A percentile compares a stretch with the other conserved stretches of the same genome.
Conservation (phyloP, 352 stramenopile species). For the Thraustochytrium striatum region DNA sequence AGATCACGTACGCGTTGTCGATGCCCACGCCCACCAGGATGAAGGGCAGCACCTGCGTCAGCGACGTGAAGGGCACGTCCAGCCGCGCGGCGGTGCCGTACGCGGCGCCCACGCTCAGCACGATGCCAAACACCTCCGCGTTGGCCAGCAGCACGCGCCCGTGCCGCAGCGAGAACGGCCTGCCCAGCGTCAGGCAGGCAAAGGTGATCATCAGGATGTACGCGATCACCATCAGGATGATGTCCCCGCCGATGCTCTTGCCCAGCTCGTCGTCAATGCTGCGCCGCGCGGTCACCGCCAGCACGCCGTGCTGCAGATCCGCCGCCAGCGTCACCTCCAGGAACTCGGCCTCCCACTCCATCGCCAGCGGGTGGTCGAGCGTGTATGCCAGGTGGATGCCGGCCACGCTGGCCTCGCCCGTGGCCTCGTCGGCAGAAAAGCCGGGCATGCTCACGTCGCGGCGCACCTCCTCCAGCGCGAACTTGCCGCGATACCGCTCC, state of each 20-base stretch:
- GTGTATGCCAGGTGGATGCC: too few relatives aligned
- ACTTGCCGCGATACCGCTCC: too few relatives aligned
- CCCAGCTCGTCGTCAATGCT: constrained; percentile 49
- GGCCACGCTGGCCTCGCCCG: too few relatives aligned
- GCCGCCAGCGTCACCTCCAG: too few relatives aligned
- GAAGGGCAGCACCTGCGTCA: constrained; percentile 53
- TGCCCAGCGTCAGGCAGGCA: constrained; percentile 20
- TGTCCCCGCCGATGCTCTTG: background rate
- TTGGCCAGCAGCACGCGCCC: background rate
- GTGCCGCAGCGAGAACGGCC: background rate
- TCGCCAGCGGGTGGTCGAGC: too few relatives aligned
- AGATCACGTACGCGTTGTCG: constrained; percentile 52
- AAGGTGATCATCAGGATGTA: constrained; percentile 45
- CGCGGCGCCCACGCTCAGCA: background rate
- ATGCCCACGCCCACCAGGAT: constrained; percentile 56
- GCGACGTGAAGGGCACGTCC: constrained; percentile 53
- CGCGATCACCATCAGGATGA: constrained; percentile 39
- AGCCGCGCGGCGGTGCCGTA: constrained; percentile 1
- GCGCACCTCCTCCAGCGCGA: too few relatives aligned
- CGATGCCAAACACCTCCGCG: background rate
- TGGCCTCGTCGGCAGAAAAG: too few relatives aligned
- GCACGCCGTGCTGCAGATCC: too few relatives aligned
- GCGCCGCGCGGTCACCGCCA: background rate
- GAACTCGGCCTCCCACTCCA: too few relatives aligned
- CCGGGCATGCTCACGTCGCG: too few relatives aligned